A percentile compares a stretch with the other conserved stretches of the same genome.
phyloP scores from a whole-genome alignment of 352 stramenopile genomes.

The Thraustochytrium striatum region DNA sequence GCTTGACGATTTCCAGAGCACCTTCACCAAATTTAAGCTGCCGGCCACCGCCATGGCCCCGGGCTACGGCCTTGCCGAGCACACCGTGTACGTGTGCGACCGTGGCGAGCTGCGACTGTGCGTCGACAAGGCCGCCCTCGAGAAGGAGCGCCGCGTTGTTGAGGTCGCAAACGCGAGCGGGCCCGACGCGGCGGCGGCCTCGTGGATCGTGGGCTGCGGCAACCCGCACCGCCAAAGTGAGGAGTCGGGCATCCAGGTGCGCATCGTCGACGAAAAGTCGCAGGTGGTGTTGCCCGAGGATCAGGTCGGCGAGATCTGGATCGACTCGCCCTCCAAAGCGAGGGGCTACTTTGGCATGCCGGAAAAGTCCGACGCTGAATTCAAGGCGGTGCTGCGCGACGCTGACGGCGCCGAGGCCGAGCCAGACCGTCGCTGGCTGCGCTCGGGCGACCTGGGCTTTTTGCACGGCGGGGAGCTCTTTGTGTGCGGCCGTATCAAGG shows the following conservation, averaged over 20 bases:
- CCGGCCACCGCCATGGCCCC: constrained; percentile 80
- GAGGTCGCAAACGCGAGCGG: constrained; percentile 43
- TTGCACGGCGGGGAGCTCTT: constrained; percentile 79
- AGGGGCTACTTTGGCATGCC: constrained; percentile 83
- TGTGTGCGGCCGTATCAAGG: constrained; percentile 96
- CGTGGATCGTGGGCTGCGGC: constrained; percentile 78
- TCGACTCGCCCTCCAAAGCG: constrained; percentile 81
- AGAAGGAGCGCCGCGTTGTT: constrained; percentile 67
- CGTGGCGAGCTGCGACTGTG: constrained; percentile 76
- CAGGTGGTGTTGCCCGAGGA: constrained; percentile 53
- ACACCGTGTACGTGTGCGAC: constrained; percentile 96
- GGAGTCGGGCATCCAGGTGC: constrained; percentile 75
- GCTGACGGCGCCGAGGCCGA: constrained; percentile 51
- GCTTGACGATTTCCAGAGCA: constrained; percentile 76
- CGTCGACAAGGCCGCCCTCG: constrained; percentile 81
- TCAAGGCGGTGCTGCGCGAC: constrained; percentile 71
- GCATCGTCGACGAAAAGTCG: constrained; percentile 78
- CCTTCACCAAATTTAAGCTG: constrained; percentile 82
- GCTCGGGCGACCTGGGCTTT: constrained; percentile 95
- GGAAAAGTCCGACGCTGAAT: constrained; percentile 74
- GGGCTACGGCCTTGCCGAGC: constrained; percentile 98
- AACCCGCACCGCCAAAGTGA: constrained; percentile 56
- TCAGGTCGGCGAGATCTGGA: constrained; percentile 78
- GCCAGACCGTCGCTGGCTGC: constrained; percentile 65
- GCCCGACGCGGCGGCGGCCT: constrained; percentile 37